Conservation (phyloP, 768 basidiomycete species). For the Chalciporus chontae region DNA sequence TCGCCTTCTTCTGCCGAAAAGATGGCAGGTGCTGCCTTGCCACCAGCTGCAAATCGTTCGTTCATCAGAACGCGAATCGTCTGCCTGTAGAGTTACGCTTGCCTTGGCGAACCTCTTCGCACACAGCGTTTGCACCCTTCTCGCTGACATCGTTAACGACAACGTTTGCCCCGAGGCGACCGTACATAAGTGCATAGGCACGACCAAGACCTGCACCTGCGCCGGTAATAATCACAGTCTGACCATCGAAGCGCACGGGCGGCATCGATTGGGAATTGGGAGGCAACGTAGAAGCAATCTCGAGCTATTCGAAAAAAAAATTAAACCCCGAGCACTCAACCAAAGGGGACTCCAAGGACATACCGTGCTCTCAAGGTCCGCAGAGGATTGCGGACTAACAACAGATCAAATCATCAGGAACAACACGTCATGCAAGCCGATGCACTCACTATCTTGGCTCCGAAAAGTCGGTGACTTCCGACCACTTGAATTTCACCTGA, state of each 20-base stretch:
- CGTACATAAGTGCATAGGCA: slow-evolving; percentile 89
- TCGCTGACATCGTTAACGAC: slow-evolving; percentile 94
- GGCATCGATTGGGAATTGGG: slow-evolving; percentile 67
- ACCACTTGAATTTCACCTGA: slow-evolving; percentile 82
- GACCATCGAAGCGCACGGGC: slow-evolving; percentile 76
- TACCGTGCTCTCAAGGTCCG: slow-evolving; percentile 62
- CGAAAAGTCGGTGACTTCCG: slow-evolving; percentile 75
- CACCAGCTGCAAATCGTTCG: slow-evolving; percentile 57
- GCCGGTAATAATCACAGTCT: slow-evolving; percentile 93
- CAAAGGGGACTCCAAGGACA: slow-evolving; percentile 1
- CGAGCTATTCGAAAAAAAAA: slow-evolving; percentile 43
- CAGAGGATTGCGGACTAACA: slow-evolving; percentile 59
- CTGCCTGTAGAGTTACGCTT: slow-evolving; percentile 10
- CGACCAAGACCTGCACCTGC: slow-evolving; percentile 94
- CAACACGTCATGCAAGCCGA: background rate
- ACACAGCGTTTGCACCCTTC: slow-evolving; percentile 79
- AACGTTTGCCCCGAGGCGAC: slow-evolving; percentile 90
- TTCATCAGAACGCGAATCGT: background rate
- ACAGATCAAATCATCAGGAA: slow-evolving; percentile 4
- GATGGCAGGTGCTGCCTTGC: slow-evolving; percentile 78
- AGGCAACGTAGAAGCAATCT: slow-evolving; percentile 58
- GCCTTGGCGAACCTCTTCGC: slow-evolving; percentile 84
- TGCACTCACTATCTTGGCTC: slow-evolving; percentile 61
- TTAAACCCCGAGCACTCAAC: background rate
- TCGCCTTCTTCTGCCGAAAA: slow-evolving; percentile 93